Percentiles rank a stretch among this genome's conserved stretches.
phyloP scores from a whole-genome alignment of 495 filamentous ascomycete species.

The Talaromyces thailandensis region DNA sequence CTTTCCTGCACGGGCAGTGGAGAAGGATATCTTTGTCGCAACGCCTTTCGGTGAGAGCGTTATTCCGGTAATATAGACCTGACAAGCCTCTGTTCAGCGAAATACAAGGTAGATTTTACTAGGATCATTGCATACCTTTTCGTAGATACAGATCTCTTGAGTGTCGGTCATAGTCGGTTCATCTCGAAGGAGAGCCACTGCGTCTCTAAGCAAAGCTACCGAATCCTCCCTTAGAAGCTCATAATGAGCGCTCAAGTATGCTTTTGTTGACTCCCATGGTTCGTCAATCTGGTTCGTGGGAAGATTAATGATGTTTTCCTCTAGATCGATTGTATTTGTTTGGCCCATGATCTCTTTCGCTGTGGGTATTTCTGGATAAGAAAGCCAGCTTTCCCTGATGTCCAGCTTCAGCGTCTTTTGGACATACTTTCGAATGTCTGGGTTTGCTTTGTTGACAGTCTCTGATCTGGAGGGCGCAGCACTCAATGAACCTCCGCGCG shows the following conservation, averaged over 20 bases:
- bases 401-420: slow-evolving; percentile 7
- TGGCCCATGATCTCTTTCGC: slow-evolving; percentile 32
- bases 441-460: slow-evolving; percentile 11
- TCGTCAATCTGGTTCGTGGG: slow-evolving; percentile 28
- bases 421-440: slow-evolving; percentile 30
- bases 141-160: slow-evolving; percentile 57
- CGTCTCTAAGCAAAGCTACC: slow-evolving; percentile 48
- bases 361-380: slow-evolving; percentile 36
- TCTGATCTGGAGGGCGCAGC: neutral
- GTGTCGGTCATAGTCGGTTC: slow-evolving; percentile 43
- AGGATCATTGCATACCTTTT: slow-evolving; percentile 42
- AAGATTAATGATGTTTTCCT: slow-evolving; percentile 21
- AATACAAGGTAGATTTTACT: neutral
- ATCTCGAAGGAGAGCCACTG: slow-evolving; percentile 38
- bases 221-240: slow-evolving; percentile 57
- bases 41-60: slow-evolving; percentile 55
- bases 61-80: slow-evolving; percentile 61
- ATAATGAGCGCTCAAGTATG: slow-evolving; percentile 57
- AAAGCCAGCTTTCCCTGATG: slow-evolving; percentile 23
- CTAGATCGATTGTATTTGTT: slow-evolving; percentile 9
- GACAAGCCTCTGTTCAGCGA: neutral
- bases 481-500: neutral
- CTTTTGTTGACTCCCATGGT: slow-evolving; percentile 38
- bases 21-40: slow-evolving; percentile 62
- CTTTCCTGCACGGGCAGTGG: slow-evolving; percentile 53